Evolutionary conservation across 2,329 filamentous ascomycete genomes (phyloP).

Genomic region (Colletotrichum sp.): DNA sequence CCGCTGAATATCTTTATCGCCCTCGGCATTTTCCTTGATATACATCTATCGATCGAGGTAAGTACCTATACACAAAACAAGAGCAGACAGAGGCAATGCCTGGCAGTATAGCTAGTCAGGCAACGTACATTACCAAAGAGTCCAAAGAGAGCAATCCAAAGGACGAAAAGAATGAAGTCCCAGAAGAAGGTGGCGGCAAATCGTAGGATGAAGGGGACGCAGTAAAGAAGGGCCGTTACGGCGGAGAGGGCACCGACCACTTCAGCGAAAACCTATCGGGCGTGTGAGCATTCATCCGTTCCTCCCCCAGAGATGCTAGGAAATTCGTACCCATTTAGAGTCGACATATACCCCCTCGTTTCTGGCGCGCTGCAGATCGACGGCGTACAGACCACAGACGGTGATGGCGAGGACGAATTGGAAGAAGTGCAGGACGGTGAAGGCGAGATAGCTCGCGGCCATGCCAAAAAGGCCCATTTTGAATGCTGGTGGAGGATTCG

Average conservation of each 20-base stretch:
- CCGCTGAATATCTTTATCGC: slow-evolving; percentile 66
- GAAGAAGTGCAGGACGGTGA: slow-evolving; percentile 70
- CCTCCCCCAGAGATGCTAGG: background rate
- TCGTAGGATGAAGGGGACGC: slow-evolving; percentile 65
- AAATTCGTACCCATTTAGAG: slow-evolving; percentile 69
- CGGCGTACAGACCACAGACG: slow-evolving; percentile 79
- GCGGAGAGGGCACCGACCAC: slow-evolving; percentile 71
- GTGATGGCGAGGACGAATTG: slow-evolving; percentile 80
- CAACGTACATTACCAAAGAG: slow-evolving; percentile 71
- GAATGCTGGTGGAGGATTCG: background rate
- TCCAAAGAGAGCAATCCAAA: slow-evolving; percentile 85
- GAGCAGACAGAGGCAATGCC: background rate
- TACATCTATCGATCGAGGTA: slow-evolving; percentile 58
- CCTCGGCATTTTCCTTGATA: slow-evolving; percentile 71
- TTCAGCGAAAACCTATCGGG: slow-evolving; percentile 69
- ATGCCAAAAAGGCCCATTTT: slow-evolving; percentile 52
- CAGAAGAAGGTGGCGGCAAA: slow-evolving; percentile 65
- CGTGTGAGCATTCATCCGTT: background rate
- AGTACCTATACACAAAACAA: background rate
- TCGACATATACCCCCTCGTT: slow-evolving; percentile 57
- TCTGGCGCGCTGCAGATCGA: slow-evolving; percentile 64
- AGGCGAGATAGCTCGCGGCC: slow-evolving; percentile 55
- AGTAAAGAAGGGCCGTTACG: slow-evolving; percentile 68
- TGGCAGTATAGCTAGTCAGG: background rate
- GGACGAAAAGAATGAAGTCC: slow-evolving; percentile 74